phyloP scores from a whole-genome alignment of 1,139 yeast genomes.

The Saccharomyces hybrid region DNA sequence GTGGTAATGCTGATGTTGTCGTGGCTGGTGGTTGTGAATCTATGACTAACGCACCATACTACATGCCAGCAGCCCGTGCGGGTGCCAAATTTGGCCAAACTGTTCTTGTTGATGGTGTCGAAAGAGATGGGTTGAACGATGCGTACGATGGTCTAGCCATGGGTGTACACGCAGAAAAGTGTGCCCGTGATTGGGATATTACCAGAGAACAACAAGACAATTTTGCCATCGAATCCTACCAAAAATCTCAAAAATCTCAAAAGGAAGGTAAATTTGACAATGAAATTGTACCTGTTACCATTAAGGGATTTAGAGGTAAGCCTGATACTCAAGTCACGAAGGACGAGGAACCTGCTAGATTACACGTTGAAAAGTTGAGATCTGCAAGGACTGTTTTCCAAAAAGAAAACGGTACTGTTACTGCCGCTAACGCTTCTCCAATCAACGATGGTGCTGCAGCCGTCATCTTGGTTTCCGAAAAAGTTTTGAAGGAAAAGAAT shows the following conservation, averaged over 20 bases:
- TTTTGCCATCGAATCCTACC: constrained; percentile 61
- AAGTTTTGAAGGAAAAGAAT: constrained; percentile 73
- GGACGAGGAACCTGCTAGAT: constrained; percentile 67
- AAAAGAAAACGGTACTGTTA: constrained; percentile 85
- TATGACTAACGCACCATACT: constrained; percentile 94
- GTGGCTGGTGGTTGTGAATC: constrained; percentile 98
- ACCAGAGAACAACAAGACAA: constrained; percentile 68
- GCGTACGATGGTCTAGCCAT: constrained; percentile 80
- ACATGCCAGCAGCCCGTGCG: constrained; percentile 72
- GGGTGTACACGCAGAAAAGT: constrained; percentile 97
- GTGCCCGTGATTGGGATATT: constrained; percentile 66
- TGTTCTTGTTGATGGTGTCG: constrained; percentile 73
- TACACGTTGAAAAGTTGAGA: constrained; percentile 67
- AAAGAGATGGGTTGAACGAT: constrained; percentile 86
- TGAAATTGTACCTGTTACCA: constrained; percentile 81
- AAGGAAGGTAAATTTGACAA: constrained; percentile 67
- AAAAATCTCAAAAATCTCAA: constrained; percentile 74
- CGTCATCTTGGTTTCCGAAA: constrained; percentile 73
- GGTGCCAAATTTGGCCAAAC: constrained; percentile 89
- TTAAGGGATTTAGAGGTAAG: constrained; percentile 89
- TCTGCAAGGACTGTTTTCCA: constrained; percentile 90
- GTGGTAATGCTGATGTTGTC: constrained; percentile 87
- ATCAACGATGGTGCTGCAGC: constrained; percentile 98
- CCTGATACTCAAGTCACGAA: constrained; percentile 64
- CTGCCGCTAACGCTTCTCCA: constrained; percentile 95